phyloP scores from a whole-genome alignment of 23 red algal species.

The Porphyridium purpureum region DNA sequence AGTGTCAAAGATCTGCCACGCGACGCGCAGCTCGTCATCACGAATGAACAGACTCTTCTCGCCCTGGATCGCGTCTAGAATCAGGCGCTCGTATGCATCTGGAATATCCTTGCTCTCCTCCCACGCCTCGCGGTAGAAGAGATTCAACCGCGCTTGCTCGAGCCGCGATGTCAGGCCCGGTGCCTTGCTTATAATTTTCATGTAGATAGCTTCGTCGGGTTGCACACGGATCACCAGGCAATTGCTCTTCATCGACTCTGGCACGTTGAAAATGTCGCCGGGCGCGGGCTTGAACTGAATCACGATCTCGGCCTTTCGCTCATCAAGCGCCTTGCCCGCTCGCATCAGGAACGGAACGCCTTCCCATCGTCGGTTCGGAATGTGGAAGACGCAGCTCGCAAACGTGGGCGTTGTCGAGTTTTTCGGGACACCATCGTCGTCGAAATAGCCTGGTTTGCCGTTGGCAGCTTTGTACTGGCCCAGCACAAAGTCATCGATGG shows the following conservation, averaged over 20 bases:
- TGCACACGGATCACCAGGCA: slow-evolving; percentile 87
- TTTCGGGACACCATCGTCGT: slow-evolving; percentile 62
- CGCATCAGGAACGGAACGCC: slow-evolving; percentile 83
- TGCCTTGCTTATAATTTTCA: slow-evolving; percentile 72
- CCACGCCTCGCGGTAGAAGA: slow-evolving; percentile 80
- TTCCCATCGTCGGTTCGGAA: slow-evolving; percentile 80
- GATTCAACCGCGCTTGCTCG: slow-evolving; percentile 75
- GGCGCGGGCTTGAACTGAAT: slow-evolving; percentile 65
- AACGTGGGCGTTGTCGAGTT: slow-evolving; percentile 67
- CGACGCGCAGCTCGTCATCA: slow-evolving; percentile 69
- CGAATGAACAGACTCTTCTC: slow-evolving; percentile 94
- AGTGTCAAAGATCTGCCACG: slow-evolving; percentile 78
- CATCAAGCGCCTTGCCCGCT: slow-evolving; percentile 85
- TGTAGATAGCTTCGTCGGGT: slow-evolving; percentile 85
- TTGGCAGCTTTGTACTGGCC: slow-evolving; percentile 69
- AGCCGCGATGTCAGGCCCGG: slow-evolving; percentile 83
- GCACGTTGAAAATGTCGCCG: slow-evolving; percentile 32
- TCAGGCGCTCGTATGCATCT: slow-evolving; percentile 90
- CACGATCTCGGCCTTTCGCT: slow-evolving; percentile 76
- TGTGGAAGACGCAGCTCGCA: slow-evolving; percentile 78
- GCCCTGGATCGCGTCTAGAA: slow-evolving; percentile 88
- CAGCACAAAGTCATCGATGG: slow-evolving; percentile 49
- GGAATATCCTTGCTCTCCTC: slow-evolving; percentile 95
- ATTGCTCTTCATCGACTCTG: slow-evolving; percentile 16
- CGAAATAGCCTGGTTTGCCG: slow-evolving; percentile 32